Evolutionary conservation across 1,284 basidiomycete genomes (phyloP), one percentile per base, ranked within the genome.

Genomic region (Volvariella surrecta): DNA sequence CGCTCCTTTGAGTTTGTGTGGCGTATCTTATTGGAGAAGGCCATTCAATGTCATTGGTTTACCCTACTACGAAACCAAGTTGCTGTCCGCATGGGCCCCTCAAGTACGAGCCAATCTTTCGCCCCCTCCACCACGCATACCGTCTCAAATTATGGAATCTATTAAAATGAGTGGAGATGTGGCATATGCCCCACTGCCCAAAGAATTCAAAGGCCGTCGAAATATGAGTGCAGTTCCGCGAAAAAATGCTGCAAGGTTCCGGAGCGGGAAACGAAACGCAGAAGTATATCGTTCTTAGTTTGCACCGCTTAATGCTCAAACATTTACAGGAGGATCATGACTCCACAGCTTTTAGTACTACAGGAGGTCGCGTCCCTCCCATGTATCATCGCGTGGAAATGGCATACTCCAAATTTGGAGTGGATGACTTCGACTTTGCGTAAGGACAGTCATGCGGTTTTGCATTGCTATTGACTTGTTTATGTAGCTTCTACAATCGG

Each of bases 391-490:
- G 86, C 56, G 92, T 97, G 32, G 92, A 96, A 62, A 99, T 99
- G 57, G 92, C 96, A 63, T 99, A 99, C 61, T 95, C 91, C 39
- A 92, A 92, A 55, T 99, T 99, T 54, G 95, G 95, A n/a, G 89
- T 98, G 19, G 95, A 95, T 59, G 95, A 99, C 63, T 99, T 99
- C 57, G 96, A 99, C 61, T 99, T 99, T 58, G 94, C 76, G 89
- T 90, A 56, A 46, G 70, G 57, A 30, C 0, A 37, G 15, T 10
- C 35, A 30, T 13, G 8, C 18, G 34, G 18, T 24, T 31, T n/a
- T n/a, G 15, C 10, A 15, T 6, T 6, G 39, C 41, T 6, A 21
- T 21, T 32, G 10, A 38, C 24, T 18, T 21, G 24, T 45, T 48
- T 24, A 44, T 50, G 32, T 46, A 93, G 91, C 1, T 96, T 90